phyloP scores from a whole-genome alignment of 176 grass and related monocot species.

The Oryza officinalis region DNA sequence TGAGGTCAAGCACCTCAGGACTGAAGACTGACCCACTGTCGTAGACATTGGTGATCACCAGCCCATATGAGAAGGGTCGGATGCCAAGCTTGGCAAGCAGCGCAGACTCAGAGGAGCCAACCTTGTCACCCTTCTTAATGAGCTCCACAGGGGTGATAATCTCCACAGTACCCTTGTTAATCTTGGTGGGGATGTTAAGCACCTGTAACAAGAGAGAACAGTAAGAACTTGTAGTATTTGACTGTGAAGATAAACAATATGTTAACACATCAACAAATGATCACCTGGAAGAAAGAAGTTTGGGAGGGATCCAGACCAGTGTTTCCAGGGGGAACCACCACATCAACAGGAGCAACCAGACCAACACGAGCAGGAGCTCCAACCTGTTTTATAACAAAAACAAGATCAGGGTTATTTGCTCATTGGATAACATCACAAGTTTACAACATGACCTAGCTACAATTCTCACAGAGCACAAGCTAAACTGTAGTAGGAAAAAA shows the following conservation, averaged over 20 bases:
- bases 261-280: neutral
- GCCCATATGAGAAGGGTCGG: slow-evolving; percentile 79
- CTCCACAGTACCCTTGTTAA: slow-evolving; percentile 93
- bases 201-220: slow-evolving; percentile 50
- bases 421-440: neutral
- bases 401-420: neutral
- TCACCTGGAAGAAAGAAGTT: slow-evolving; percentile 93
- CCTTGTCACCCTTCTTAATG: slow-evolving; percentile 79
- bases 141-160: slow-evolving; percentile 89
- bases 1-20: slow-evolving; percentile 87
- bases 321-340: slow-evolving; percentile 81
- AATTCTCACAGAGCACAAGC: neutral
- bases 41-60: slow-evolving; percentile 59
- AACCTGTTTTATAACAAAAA: slow-evolving; percentile 45
- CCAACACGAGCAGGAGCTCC: slow-evolving; percentile 91
- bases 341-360: slow-evolving; percentile 79
- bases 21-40: slow-evolving; percentile 77
- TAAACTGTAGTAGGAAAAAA: neutral
- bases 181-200: slow-evolving; percentile 86
- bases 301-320: slow-evolving; percentile 89
- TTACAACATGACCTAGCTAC: neutral
- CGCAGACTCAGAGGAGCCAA: slow-evolving; percentile 81
- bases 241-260: neutral
- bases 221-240: neutral
- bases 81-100: slow-evolving; percentile 79